Conservation (phyloP, 192 early-diverging fungal species). For the Coemansia sp. region DNA sequence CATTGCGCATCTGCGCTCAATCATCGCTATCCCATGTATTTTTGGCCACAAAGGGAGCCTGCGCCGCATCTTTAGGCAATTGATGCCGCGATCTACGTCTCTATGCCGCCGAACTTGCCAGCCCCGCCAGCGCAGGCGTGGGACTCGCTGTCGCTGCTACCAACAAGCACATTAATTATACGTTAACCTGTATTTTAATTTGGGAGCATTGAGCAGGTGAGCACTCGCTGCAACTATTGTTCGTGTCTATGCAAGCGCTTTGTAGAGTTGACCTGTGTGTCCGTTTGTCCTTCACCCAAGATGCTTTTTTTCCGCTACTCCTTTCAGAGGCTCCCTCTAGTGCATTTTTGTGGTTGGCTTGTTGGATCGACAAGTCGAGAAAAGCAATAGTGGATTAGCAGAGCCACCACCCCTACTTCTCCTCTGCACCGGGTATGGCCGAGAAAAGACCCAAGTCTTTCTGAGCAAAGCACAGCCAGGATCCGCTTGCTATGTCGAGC, state of each 20-base stretch:
- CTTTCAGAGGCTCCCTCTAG: neutral
- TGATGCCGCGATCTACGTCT: neutral
- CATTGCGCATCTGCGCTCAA: neutral
- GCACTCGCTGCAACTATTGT: neutral
- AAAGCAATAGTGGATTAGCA: neutral
- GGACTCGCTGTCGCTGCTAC: neutral
- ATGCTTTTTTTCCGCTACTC: neutral
- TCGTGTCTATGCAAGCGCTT: neutral
- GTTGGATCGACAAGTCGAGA: neutral
- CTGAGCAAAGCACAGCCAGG: neutral
- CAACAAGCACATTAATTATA: neutral
- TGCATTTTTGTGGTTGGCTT: neutral
- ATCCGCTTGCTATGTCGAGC: neutral
- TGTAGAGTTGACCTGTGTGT: neutral
- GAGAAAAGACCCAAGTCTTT: neutral
- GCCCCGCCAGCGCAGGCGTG: neutral
- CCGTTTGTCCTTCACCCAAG: neutral
- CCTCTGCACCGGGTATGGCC: neutral
- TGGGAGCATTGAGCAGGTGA: neutral
- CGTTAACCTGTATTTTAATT: neutral
- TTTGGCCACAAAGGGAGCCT: neutral
- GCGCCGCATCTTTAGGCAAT: neutral
- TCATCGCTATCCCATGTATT: neutral
- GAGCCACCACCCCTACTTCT: no score
- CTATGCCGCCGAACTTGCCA: neutral